Evolutionary conservation across 2,329 filamentous ascomycete genomes (phyloP), one percentile per base, ranked within the genome.

Genomic region (Hymenoscyphus linearis): DNA sequence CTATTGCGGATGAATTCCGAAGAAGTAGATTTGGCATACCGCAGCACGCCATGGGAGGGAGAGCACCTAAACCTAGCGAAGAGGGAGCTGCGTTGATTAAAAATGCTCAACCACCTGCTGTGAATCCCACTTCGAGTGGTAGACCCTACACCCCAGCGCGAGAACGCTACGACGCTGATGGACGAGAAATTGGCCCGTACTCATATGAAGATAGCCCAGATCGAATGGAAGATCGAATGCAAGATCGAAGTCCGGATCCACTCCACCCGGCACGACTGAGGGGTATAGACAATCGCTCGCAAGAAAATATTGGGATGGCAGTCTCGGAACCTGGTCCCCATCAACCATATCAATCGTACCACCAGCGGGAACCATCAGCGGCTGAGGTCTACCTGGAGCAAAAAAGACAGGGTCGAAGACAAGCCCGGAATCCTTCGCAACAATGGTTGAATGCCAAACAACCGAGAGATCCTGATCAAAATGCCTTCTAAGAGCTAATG

Each of bases 1-100:
- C 71, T 1, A 72, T 72, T 31, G 69, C 71, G 9, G 63, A 72
- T 13, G 70, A 72, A 57, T 72, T 71, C 40, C 64, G 70, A 9
- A 62, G 68, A 56, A 71, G 65, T 50, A 69, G 66, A 37, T 71
- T 71, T 40, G 67, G 67, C 2, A 65, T 69, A 55, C 66, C 66
- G 10, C 60, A 61, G 27, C 62, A 55, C 16, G 25, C 55, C 9
- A 59, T 60, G n/a, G 56, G 56, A 35, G 34, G 40, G 3, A 27
- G 40, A 16, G 14, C 18, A 31, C 60, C 52, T 22, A 63, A 61
- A 31, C 60, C 52, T 22, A 63, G 62, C 16, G 70, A 73, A 40
- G 71, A 73, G 63, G 66, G 63, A 16, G 66, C 66, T 16, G 67
- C 68, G 12, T 55, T 73, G 27, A 72, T 73, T 35, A 62, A 64